A percentile compares a stretch with the other conserved stretches of the same genome.
Evolutionary conservation across 768 basidiomycete species (phyloP).

Genomic region (Phylloporus rhodoxanthus): DNA sequence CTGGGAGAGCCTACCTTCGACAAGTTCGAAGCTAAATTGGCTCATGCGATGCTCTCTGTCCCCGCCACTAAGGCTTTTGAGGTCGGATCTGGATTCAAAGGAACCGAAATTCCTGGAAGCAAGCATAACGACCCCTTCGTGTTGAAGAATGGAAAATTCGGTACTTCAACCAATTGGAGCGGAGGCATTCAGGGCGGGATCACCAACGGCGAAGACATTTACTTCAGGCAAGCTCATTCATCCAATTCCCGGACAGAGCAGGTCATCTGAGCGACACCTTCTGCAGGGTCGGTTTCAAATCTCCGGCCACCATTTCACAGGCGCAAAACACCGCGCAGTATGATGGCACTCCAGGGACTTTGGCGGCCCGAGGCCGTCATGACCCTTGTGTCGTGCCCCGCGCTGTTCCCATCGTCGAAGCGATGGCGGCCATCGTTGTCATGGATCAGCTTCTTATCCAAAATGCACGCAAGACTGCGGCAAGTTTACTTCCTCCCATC

Average conservation of each 20-base stretch:
- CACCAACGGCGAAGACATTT: conserved; percentile 94
- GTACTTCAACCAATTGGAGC: conserved; percentile 91
- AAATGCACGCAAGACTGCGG: conserved; percentile 71
- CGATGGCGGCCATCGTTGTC: conserved; percentile 93
- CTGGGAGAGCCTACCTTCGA: conserved; percentile 98
- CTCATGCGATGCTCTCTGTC: conserved; percentile 97
- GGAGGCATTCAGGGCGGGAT: conserved; percentile 98
- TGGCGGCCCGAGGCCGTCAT: conserved; percentile 91
- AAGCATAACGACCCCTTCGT: conserved; percentile 91
- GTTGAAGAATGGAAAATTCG: conserved; percentile 61
- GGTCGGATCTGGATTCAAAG: conserved; percentile 93
- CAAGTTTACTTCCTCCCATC: conserved; percentile 73
- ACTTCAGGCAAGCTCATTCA: conserved; percentile 69
- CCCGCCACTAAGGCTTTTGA: conserved; percentile 99
- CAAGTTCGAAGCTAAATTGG: conserved; percentile 94
- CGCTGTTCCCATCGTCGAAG: conserved; percentile 95
- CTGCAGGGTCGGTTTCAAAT: conserved; percentile 89
- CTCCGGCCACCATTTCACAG: conserved; percentile 95
- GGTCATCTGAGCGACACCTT: conserved; percentile 8
- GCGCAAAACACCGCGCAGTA: conserved; percentile 88
- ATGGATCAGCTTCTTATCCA: conserved; percentile 93
- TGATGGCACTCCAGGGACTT: conserved; percentile 79
- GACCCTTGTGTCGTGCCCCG: conserved; percentile 97
- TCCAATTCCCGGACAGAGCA: not conserved
- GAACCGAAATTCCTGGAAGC: conserved; percentile 89